phyloP scores from a whole-genome alignment of 495 filamentous ascomycete species.

The Arthonia radiata region DNA sequence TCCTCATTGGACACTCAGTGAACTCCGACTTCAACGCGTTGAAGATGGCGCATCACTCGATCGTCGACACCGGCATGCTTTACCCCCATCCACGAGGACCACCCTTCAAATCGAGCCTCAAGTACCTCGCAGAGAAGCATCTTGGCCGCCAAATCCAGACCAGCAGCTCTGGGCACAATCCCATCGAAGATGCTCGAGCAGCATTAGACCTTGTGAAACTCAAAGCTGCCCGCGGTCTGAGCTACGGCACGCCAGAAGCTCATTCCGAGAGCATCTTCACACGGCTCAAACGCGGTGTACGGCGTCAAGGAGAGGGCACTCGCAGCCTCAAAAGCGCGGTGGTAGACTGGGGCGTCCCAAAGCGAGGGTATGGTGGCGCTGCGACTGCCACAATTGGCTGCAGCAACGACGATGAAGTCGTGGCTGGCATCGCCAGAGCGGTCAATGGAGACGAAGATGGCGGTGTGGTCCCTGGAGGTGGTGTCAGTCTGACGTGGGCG shows the following conservation, averaged over 20 bases:
- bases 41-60: conserved; percentile 68
- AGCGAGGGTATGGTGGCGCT: conserved; percentile 43
- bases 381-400: conserved; percentile 52
- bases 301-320: conserved; percentile 16
- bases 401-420: conserved; percentile 47
- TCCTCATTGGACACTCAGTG: conserved; percentile 78
- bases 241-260: conserved; percentile 53
- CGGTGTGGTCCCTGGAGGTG: conserved; percentile 34
- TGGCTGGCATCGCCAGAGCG: conserved; percentile 38
- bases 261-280: conserved; percentile 71
- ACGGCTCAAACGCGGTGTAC: conserved; percentile 34
- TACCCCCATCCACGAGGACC: conserved; percentile 45
- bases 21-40: conserved; percentile 71
- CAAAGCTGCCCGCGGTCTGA: conserved; percentile 77
- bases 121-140: conserved; percentile 59
- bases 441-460: conserved; percentile 42
- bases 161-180: conserved; percentile 51
- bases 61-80: conserved; percentile 69
- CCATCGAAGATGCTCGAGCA: conserved; percentile 71
- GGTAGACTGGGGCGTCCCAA: conserved; percentile 68
- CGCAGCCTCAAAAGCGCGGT: conserved; percentile 49
- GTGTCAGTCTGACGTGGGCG: conserved; percentile 75
- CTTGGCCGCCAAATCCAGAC: conserved; percentile 70
- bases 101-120: conserved; percentile 50
- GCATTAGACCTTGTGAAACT: conserved; percentile 80